Base-by-base conservation (phyloP, 352 stramenopile species). In the Albugo laibachii region DNA sequence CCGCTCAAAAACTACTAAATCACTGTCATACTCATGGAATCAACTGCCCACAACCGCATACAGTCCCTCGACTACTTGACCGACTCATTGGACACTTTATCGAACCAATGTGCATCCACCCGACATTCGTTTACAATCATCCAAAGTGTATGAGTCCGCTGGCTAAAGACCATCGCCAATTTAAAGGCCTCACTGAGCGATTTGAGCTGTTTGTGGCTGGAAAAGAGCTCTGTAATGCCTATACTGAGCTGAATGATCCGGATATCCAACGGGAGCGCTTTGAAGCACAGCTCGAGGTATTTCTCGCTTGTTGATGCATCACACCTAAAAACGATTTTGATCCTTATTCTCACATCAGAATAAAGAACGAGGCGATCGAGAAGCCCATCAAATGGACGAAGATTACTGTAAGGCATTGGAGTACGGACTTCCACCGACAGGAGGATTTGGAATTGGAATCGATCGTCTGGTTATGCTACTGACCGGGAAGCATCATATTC, bases 391-490 rank as follows among this genome's bases (percentile, higher is more conserved):
- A 35, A 93, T 96, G 54, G 94, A 98, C 69, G 92, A 98, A 52
- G 83, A 95, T 46, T 99, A 98, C 54, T 97, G 96, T 55, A 84
- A 80, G 21, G 93, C 95, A 10, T 69, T 99, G 43, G 95, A 99
- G 69, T 95, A 98, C 57, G 95, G 83, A 41, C 65, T 99, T 31
- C 93, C 95, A 14, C 95, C 95, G 11, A 99, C 94, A 5, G 94
- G 83, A 42, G 94, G 95, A 46, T 98, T 96, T 61, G 95, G 95
- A 62, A 80, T 98, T 36, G 95, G 95, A 53, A 76, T 99, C 46
- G 95, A 99, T 71, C 83, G 95, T 14, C 63, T 99, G 4, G 92
- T 96, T 45, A 99, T 99, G 94, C 94, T 99, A 57, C 82, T 99
- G 36, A 91, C 92, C 18, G 83, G 97, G 72, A 98, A 97, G 58